These are phyloP conservation scores for Rosa hybrid DNA, from an alignment of 331 rosid species.

Conservation along the genomic window DNA sequence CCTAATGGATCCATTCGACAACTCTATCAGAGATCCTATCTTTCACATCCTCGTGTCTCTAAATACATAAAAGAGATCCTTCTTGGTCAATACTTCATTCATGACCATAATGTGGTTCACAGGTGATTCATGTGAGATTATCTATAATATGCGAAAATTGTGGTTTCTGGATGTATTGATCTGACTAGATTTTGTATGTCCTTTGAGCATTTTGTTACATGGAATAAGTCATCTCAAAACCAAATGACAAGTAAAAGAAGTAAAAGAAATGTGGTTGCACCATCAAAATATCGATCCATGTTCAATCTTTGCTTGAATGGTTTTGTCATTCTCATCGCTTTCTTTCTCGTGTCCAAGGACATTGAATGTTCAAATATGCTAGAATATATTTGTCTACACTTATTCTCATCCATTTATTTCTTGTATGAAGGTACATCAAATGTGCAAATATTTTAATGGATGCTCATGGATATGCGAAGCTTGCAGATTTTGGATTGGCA, in stretches of 20 bases:
- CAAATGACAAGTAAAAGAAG: neutral
- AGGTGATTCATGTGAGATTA: conserved; percentile 29
- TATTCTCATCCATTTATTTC: too few species aligned
- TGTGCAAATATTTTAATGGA: conserved; percentile 91
- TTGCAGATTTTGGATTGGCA: conserved; percentile 94
- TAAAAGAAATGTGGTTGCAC: neutral
- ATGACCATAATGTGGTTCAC: conserved; percentile 47
- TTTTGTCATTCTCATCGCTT: neutral
- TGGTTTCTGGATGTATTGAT: neutral
- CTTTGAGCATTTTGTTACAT: neutral
- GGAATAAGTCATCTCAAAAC: neutral
- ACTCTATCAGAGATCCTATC: conserved; percentile 38
- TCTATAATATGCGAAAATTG: neutral
- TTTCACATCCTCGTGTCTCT: conserved; percentile 48
- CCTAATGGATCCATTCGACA: conserved; percentile 47
- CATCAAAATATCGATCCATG: neutral
- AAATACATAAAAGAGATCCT: conserved; percentile 54
- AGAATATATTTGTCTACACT: too few species aligned
- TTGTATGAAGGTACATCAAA: conserved; percentile 63
- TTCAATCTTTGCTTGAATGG: neutral
- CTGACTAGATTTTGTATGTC: neutral
- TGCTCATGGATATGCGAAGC: conserved; percentile 79
- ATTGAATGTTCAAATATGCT: too few species aligned
- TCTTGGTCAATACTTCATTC: conserved; percentile 53
- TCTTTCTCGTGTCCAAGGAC: neutral